phyloP scores from a whole-genome alignment of 495 filamentous ascomycete species.

The Aspergillus cavernicola region DNA sequence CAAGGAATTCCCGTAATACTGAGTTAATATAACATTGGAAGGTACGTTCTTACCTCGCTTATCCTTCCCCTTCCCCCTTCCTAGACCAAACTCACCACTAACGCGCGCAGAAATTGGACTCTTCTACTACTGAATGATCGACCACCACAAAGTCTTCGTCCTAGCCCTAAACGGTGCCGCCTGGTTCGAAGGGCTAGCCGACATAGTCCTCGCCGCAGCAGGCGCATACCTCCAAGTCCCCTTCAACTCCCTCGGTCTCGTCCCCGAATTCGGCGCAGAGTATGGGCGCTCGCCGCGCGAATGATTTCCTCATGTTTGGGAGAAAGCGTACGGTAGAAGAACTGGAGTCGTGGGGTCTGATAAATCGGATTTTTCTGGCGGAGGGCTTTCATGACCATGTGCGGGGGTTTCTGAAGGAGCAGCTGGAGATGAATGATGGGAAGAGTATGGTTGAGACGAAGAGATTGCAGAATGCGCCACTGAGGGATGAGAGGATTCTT shows the following conservation, averaged over 20 bases:
- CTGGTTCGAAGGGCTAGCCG: slow-evolving; percentile 24
- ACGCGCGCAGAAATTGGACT: slow-evolving; percentile 9
- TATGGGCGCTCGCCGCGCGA: slow-evolving; percentile 21
- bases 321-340: slow-evolving; percentile 16
- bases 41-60: too few relatives aligned
- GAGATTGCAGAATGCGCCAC: slow-evolving; percentile 16
- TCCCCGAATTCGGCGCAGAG: slow-evolving; percentile 19
- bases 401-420: slow-evolving; percentile 11
- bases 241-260: slow-evolving; percentile 19
- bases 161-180: slow-evolving; percentile 22
- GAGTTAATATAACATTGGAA: too few relatives aligned
- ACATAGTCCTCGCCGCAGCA: slow-evolving; percentile 18
- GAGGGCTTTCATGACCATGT: slow-evolving; percentile 17
- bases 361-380: slow-evolving; percentile 16
- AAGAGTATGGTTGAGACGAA: slow-evolving; percentile 22
- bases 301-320: slow-evolving; percentile 22
- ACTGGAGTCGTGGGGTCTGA: slow-evolving; percentile 12
- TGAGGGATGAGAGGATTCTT: slow-evolving; percentile 14
- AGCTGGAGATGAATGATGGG: slow-evolving; percentile 18
- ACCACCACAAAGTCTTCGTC: slow-evolving; percentile 21
- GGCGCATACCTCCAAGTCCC: slow-evolving; percentile 20
- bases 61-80: too few relatives aligned
- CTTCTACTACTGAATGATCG: slow-evolving; percentile 9
- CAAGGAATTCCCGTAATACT: too few relatives aligned
- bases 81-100: too few relatives aligned